Base-by-base conservation (phyloP, 805 yeast genomes). In the Myxozyma kluyveri region DNA sequence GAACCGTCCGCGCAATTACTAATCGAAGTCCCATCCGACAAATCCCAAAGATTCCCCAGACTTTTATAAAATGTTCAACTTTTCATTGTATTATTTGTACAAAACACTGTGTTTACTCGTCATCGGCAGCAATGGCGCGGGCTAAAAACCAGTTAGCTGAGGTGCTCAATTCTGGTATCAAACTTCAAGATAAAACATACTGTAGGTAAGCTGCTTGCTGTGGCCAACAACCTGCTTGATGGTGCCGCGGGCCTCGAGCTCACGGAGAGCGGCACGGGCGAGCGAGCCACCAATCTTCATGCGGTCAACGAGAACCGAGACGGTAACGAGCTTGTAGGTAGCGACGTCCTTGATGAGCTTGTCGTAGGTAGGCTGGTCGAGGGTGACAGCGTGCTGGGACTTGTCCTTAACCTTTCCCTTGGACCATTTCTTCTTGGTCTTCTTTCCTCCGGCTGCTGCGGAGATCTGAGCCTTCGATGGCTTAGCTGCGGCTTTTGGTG, bases 341-440 rank as follows among this genome's bases (percentile, higher is more conserved):
- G 97, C 97, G 61, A 90, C 97, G 74, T 93, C 99, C 87, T 93
- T 93, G 80, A 89, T 76, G 80, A 93, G 87, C 83, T 97, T 88
- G 95, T 93, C 99, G 82, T 86, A 91, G 76, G 91, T 88, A 69
- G 93, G 95, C 82, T 93, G 97, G 78, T 93, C 99, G 72, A 93
- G 82, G 76, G 87, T 80, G 72, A 93, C 90, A 74, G 89, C 84
- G 84, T 93, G 99, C 77, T 88, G 91, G 70, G 99, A 98, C 95
- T 87, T 91, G 81, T 93, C 99, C 90, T 95, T 93, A 78, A 89
- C 96, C 85, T 95, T 89, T 79, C 96, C 96, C 85, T 91, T 90
- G 86, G 95, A 87, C 99, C 98, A 93, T 96, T 93, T 93, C 95
- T 93, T 91, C 89, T 93, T 93, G 59, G 59, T 50, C 56, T 56